phyloP scores from a whole-genome alignment of 2,329 filamentous ascomycete species.

The Cladorrhinum sp. region DNA sequence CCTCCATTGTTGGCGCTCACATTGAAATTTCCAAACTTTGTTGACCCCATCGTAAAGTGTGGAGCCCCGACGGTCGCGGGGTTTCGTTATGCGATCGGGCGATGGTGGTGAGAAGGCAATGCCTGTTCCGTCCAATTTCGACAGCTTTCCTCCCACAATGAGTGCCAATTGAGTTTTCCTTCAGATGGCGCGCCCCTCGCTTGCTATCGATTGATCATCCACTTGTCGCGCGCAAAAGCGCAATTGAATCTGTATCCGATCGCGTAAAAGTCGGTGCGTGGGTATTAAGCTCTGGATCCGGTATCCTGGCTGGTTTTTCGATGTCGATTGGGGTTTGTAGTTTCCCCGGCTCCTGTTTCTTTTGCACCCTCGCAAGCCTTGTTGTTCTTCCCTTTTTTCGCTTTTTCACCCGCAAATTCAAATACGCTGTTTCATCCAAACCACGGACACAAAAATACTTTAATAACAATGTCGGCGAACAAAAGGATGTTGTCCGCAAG shows the following conservation, averaged over 20 bases:
- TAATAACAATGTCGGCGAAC: neutral
- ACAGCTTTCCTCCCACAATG: slow-evolving; percentile 1
- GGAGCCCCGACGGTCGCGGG: slow-evolving; percentile 17
- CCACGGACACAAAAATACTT: neutral
- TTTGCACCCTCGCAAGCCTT: neutral
- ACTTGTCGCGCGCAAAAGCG: neutral
- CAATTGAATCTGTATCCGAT: neutral
- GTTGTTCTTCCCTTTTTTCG: neutral
- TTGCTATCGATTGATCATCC: neutral
- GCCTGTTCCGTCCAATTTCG: neutral
- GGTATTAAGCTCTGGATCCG: neutral
- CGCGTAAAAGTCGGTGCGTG: neutral
- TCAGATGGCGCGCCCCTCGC: neutral
- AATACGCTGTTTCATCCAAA: too few relatives aligned
- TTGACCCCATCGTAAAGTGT: slow-evolving; percentile 52
- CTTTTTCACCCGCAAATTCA: neutral
- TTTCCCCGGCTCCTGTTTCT: neutral
- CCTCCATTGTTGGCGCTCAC: slow-evolving; percentile 37
- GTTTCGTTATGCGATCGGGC: slow-evolving; percentile 13
- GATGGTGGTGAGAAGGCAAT: slow-evolving; percentile 12
- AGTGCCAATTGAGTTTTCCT: slow-evolving; percentile 3
- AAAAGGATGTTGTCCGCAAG: neutral
- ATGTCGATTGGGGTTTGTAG: neutral
- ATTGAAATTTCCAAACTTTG: slow-evolving; percentile 60
- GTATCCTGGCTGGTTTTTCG: too few relatives aligned